These are phyloP conservation scores for Adansonia grandidieri DNA, from an alignment of 441 rosid genomes.

Conservation along the genomic window DNA sequence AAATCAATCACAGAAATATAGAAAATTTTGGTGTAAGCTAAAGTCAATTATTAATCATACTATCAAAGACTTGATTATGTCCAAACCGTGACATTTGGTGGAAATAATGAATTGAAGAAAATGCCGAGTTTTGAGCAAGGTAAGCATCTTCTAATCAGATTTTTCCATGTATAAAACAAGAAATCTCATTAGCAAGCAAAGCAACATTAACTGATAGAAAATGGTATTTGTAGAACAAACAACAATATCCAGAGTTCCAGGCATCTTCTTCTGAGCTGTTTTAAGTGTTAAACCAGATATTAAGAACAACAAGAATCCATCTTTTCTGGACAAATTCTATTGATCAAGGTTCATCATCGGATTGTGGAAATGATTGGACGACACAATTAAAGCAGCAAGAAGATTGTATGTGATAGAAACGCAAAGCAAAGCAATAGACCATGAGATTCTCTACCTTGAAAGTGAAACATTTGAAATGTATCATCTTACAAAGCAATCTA, in stretches of 20 bases:
- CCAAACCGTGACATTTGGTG: neutral
- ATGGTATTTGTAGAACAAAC: neutral
- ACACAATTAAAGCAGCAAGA: neutral
- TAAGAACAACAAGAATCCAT: neutral
- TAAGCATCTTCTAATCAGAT: neutral
- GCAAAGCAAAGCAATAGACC: neutral
- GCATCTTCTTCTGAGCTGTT: no score
- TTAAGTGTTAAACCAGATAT: neutral
- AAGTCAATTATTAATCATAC: neutral
- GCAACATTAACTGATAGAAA: neutral
- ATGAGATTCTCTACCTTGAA: slow-evolving; percentile 28
- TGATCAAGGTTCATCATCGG: neutral
- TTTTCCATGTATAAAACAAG: no score
- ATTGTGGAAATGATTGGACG: no score
- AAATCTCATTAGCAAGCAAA: slow-evolving; percentile 7
- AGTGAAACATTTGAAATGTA: neutral
- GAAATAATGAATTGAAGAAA: neutral
- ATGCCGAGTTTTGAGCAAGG: neutral
- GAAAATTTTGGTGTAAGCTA: neutral
- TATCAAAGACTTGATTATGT: neutral
- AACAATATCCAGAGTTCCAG: no score
- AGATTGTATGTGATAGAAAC: neutral
- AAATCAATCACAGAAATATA: neutral
- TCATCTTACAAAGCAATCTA: slow-evolving; percentile 22
- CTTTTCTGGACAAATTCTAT: neutral